These are phyloP conservation scores for Chalaropsis thielavioides DNA, from an alignment of 2,329 filamentous ascomycete species.

Conservation along the genomic window DNA sequence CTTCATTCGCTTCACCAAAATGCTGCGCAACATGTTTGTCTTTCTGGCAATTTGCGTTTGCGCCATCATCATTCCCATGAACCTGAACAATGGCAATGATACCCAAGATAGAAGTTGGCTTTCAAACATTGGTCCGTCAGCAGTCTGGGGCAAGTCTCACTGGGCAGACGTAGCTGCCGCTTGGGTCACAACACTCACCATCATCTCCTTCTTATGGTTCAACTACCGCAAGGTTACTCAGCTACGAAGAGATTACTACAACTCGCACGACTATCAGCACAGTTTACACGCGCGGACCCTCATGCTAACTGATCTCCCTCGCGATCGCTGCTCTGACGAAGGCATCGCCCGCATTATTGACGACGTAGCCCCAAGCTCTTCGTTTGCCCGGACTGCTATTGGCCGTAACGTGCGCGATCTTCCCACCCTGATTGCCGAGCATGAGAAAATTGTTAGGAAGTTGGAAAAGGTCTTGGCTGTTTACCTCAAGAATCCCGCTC, in stretches of 20 bases:
- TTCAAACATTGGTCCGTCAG: slow-evolving; percentile 44
- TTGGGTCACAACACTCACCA: slow-evolving; percentile 56
- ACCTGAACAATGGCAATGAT: slow-evolving; percentile 34
- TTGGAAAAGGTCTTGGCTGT: slow-evolving; percentile 75
- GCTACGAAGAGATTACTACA: slow-evolving; percentile 65
- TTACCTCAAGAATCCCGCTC: slow-evolving; percentile 76
- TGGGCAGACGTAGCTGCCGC: slow-evolving; percentile 47
- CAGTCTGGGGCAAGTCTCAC: slow-evolving; percentile 36
- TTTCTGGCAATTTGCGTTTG: slow-evolving; percentile 58
- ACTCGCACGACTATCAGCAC: slow-evolving; percentile 73
- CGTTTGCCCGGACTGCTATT: slow-evolving; percentile 65
- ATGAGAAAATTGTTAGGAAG: slow-evolving; percentile 64
- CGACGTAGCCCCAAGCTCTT: slow-evolving; percentile 60
- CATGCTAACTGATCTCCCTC: slow-evolving; percentile 63
- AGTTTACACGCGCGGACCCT: slow-evolving; percentile 65
- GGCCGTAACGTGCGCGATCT: slow-evolving; percentile 86
- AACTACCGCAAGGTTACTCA: slow-evolving; percentile 65
- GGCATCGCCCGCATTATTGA: slow-evolving; percentile 77
- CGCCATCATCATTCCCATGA: slow-evolving; percentile 66
- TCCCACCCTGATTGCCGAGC: slow-evolving; percentile 69
- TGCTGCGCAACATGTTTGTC: slow-evolving; percentile 85
- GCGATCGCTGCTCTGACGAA: slow-evolving; percentile 64
- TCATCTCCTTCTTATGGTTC: slow-evolving; percentile 73
- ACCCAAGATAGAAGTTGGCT: slow-evolving; percentile 32
- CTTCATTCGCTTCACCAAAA: slow-evolving; percentile 75